Evolutionary conservation across 495 filamentous ascomycete genomes (phyloP).

Genomic region (Tuber calosporum): DNA sequence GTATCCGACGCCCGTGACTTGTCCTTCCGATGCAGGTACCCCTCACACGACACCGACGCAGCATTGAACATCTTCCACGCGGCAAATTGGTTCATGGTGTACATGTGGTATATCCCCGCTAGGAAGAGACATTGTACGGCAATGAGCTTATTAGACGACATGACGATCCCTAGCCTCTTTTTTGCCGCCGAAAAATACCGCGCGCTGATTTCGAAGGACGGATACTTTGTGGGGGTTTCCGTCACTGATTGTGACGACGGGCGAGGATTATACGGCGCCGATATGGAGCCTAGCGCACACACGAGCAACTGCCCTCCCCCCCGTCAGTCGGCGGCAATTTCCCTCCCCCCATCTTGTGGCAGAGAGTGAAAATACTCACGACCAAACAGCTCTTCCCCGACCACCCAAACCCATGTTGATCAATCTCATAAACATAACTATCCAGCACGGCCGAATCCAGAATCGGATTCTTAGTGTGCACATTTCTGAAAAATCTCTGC

Average conservation of each 20-base stretch:
- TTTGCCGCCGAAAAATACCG: conserved; percentile 35
- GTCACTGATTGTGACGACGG: conserved; percentile 15
- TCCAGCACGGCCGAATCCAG: conserved; percentile 37
- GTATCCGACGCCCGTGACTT: conserved; percentile 14
- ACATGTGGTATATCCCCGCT: conserved; percentile 41
- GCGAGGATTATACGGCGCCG: conserved; percentile 32
- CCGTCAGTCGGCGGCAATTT: neutral
- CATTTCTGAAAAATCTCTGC: conserved; percentile 41
- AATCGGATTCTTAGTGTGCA: conserved; percentile 44
- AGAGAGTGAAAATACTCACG: conserved; percentile 16
- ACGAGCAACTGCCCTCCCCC: conserved; percentile 29
- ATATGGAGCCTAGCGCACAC: conserved; percentile 36
- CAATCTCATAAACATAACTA: conserved; percentile 26
- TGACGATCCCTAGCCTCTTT: conserved; percentile 33
- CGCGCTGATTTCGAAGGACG: conserved; percentile 28
- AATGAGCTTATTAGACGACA: conserved; percentile 38
- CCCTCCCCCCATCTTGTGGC: conserved; percentile 8
- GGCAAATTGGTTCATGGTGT: conserved; percentile 39
- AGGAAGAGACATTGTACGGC: conserved; percentile 39
- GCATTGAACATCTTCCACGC: conserved; percentile 41
- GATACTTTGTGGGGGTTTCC: conserved; percentile 27
- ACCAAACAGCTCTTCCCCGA: conserved; percentile 41
- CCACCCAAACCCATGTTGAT: conserved; percentile 37
- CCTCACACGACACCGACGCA: conserved; percentile 40
- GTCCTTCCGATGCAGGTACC: conserved; percentile 36